Evolutionary conservation across 2,329 filamentous ascomycete genomes (phyloP).

Genomic region (Amphichorda felina): DNA sequence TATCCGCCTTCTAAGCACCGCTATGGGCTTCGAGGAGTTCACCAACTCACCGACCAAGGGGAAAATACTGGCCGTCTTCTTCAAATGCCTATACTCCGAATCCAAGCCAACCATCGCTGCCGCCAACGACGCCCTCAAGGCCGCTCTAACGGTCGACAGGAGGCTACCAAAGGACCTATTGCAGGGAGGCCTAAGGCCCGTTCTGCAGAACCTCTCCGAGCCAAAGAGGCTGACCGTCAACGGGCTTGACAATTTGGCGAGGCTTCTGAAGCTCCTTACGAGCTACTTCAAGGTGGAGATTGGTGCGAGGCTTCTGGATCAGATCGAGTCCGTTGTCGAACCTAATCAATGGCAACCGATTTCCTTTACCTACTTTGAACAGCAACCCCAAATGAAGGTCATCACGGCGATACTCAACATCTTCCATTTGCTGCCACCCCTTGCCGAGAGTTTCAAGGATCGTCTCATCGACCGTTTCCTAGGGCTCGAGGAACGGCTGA

Average conservation of each 20-base stretch:
- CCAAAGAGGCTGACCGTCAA: constrained; percentile 81
- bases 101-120: constrained; percentile 87
- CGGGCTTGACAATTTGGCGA: constrained; percentile 81
- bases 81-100: constrained; percentile 92
- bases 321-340: constrained; percentile 85
- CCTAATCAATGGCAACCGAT: constrained; percentile 71
- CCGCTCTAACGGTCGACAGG: constrained; percentile 76
- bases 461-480: constrained; percentile 83
- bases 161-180: constrained; percentile 92
- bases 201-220: constrained; percentile 93
- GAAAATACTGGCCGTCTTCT: constrained; percentile 88
- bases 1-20: constrained; percentile 83
- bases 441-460: constrained; percentile 84
- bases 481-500: constrained; percentile 72
- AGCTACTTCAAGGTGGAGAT: constrained; percentile 99
- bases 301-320: constrained; percentile 81
- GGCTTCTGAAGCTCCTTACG: constrained; percentile 79
- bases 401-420: constrained; percentile 93
- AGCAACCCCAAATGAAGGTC: constrained; percentile 85
- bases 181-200: constrained; percentile 85
- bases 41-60: constrained; percentile 55
- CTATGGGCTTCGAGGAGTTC: constrained; percentile 89
- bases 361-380: constrained; percentile 90
- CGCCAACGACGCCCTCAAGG: constrained; percentile 80
- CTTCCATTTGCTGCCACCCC: constrained; percentile 87